These are phyloP conservation scores for Biscogniauxia mediterranea DNA, from an alignment of 2,329 filamentous ascomycete species.

Conservation along the genomic window DNA sequence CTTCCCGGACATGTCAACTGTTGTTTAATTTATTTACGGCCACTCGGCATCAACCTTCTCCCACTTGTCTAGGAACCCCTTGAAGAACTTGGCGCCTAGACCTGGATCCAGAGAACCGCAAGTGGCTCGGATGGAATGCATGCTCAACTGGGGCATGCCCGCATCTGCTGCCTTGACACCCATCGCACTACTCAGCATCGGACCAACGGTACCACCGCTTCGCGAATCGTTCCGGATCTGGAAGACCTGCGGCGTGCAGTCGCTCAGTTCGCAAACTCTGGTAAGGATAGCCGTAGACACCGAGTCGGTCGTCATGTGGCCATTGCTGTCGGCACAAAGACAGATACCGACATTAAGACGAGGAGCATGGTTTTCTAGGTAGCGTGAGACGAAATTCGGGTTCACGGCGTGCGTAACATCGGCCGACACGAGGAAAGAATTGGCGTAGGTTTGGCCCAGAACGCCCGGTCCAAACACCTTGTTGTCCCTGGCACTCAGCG, in stretches of 20 bases:
- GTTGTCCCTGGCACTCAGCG: conserved; percentile 41
- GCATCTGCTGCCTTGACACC: conserved; percentile 84
- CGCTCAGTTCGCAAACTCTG: conserved; percentile 72
- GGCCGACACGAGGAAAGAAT: conserved; percentile 86
- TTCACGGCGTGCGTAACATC: conserved; percentile 94
- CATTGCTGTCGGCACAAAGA: conserved; percentile 80
- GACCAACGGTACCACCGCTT: conserved; percentile 91
- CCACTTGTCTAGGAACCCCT: conserved; percentile 83
- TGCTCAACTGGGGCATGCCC: conserved; percentile 86
- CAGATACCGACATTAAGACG: conserved; percentile 84
- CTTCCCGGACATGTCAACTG: too few species aligned
- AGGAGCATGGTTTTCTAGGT: conserved; percentile 83
- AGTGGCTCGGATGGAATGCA: conserved; percentile 90
- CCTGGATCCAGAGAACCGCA: conserved; percentile 85
- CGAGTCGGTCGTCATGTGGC: conserved; percentile 93
- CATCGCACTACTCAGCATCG: conserved; percentile 77
- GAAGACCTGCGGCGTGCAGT: conserved; percentile 76
- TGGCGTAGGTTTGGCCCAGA: conserved; percentile 80
- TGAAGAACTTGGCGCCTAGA: conserved; percentile 82
- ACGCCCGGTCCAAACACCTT: conserved; percentile 56
- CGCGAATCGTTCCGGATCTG: conserved; percentile 92
- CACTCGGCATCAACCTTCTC: conserved; percentile 84
- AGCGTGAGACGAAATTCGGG: conserved; percentile 84
- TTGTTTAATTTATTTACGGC: conserved; percentile 26
- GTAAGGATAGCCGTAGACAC: conserved; percentile 79